phyloP scores from a whole-genome alignment of 2,329 filamentous ascomycete species.

The Penicillium aurantiogriseum region DNA sequence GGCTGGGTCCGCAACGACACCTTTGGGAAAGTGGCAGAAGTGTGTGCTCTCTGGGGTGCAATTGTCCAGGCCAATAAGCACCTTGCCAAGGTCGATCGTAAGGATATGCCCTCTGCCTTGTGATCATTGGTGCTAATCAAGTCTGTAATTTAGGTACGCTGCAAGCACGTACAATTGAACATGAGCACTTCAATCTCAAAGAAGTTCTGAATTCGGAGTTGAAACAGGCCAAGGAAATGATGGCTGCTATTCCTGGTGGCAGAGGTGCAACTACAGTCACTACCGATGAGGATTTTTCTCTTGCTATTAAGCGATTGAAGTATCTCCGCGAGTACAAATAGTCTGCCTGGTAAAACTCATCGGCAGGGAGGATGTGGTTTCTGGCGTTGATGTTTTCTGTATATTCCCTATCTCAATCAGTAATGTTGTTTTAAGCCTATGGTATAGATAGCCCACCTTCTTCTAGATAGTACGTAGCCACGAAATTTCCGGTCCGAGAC shows the following conservation, averaged over 20 bases:
- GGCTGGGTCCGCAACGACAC: constrained; percentile 10
- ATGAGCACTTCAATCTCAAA: background rate
- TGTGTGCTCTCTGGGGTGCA: constrained; percentile 7
- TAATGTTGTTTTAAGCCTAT: background rate
- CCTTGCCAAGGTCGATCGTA: constrained; percentile 1
- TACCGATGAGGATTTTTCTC: constrained; percentile 1
- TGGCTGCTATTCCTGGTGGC: constrained; percentile 5
- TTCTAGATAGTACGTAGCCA: too few species aligned
- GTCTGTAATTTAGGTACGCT: background rate
- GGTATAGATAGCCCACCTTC: background rate
- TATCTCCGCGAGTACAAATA: constrained; percentile 5
- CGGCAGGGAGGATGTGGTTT: background rate
- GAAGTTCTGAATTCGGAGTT: constrained; percentile 1
- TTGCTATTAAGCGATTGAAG: constrained; percentile 7
- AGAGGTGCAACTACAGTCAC: background rate
- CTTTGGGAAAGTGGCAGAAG: constrained; percentile 6
- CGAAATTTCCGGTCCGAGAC: too few species aligned
- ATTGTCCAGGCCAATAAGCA: constrained; percentile 5
- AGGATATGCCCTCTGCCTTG: background rate
- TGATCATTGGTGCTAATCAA: background rate
- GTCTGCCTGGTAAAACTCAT: background rate
- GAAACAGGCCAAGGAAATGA: background rate
- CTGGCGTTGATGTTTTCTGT: background rate
- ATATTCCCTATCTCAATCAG: background rate
- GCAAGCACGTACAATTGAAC: background rate